Evolutionary conservation across 306 rosid genomes (phyloP).

Genomic region (Trifolium repens): DNA sequence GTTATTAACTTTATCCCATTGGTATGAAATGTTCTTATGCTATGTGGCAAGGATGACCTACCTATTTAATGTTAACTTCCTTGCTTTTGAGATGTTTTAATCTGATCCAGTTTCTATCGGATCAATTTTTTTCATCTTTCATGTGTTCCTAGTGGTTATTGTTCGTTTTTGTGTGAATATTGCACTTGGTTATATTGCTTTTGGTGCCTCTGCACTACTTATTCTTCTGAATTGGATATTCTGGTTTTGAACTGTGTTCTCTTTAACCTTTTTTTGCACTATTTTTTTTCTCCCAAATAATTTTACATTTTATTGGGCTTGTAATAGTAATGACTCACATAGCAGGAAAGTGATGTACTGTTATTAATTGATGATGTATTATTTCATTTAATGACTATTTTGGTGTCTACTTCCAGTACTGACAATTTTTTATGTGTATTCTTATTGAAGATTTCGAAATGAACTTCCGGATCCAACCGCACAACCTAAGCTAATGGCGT

Average conservation of each 20-base stretch:
- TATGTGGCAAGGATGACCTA: too few species aligned
- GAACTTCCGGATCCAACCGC: conserved; percentile 99
- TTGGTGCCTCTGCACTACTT: neutral
- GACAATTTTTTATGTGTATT: conserved; percentile 42
- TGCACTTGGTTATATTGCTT: conserved; percentile 18
- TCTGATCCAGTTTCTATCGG: neutral
- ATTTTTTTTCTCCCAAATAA: conserved; percentile 15
- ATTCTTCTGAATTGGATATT: neutral
- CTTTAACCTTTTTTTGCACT: neutral
- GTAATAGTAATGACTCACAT: conserved; percentile 14
- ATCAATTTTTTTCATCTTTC: conserved; percentile 31
- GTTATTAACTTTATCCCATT: too few species aligned
- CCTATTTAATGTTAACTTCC: neutral
- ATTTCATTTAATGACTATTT: conserved; percentile 15
- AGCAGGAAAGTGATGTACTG: conserved; percentile 20
- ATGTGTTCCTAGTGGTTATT: neutral
- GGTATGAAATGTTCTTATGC: too few species aligned
- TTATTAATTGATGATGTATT: conserved; percentile 10
- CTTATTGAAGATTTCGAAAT: conserved; percentile 77
- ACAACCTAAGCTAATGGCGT: conserved; percentile 93
- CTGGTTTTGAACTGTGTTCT: neutral
- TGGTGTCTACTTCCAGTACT: conserved; percentile 38
- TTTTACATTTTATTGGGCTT: neutral
- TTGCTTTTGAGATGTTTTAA: neutral
- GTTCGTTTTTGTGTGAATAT: neutral